Base-by-base conservation (phyloP, 805 yeast species). In the Lachancea cidri region DNA sequence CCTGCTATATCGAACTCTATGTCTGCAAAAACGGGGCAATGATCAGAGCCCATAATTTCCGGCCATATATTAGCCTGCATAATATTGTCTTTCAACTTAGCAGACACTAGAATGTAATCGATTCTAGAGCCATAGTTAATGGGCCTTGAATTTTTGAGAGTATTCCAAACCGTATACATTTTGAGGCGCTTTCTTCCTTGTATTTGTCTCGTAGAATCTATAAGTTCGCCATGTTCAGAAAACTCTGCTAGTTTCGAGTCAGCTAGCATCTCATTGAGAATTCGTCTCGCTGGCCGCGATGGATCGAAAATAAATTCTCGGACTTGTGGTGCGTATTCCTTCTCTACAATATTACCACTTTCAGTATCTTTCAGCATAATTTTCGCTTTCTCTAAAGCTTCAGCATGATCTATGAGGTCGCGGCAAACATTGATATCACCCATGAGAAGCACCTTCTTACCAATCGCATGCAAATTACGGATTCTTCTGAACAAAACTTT, bases 101-200 rank as follows among this genome's bases (percentile, higher is more conserved):
- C 46, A 18, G 83, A 73, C 0, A 74, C 62, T 5, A 88, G 59
- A 4, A 91, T 79, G 49, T 82, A 73, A 59, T 91, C 98, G 17
- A 91, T 82, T 39, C 98, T 68, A 2, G 96, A 83, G 0, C 98
- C 97, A 60, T 73, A 83, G 55, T 91, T 91, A 1, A 81, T 69
- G 1, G 93, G 88, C 22, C 98, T 65, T 16, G 84, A 74, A 50
- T 83, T 83, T 38, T 76, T 74, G 50, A 80, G 62, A 2, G 88
- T 83, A 60, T 88, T 89, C 98, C 98, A 91, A 35, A 89, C 93
- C 0, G 97, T 88, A 57, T 83, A 93, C 76, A 88, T 70, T 17
- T 76, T 79, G 53, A 74, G 57, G 36, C 79, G 67, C 13, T 53
- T 47, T 16, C 82, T 62, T 1, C 83, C 80, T 46, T 81, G 81